Evolutionary conservation across 2,329 filamentous ascomycete species (phyloP).

Genomic region (Colletotrichum costaricense): DNA sequence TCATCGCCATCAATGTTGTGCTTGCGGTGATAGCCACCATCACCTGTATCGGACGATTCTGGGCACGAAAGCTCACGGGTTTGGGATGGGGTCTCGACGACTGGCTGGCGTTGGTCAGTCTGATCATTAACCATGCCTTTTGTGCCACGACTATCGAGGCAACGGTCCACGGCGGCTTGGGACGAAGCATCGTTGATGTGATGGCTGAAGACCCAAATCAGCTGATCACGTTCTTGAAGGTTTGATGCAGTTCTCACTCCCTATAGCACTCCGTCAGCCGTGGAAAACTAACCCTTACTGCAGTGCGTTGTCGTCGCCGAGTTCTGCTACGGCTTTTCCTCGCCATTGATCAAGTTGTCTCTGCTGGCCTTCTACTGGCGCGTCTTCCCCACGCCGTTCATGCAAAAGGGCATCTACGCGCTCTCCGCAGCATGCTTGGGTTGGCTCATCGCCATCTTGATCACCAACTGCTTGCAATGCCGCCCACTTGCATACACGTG

Average conservation of each 20-base stretch:
- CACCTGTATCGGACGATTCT: slow-evolving; percentile 11
- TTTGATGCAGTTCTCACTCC: neutral
- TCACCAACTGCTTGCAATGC: slow-evolving; percentile 23
- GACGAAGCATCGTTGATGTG: slow-evolving; percentile 6
- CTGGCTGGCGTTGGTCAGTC: slow-evolving; percentile 12
- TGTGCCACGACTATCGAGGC: slow-evolving; percentile 1
- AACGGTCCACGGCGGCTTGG: slow-evolving; percentile 6
- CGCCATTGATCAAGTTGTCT: slow-evolving; percentile 15
- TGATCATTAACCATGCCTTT: slow-evolving; percentile 12
- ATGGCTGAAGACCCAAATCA: slow-evolving; percentile 17
- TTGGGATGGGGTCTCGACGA: slow-evolving; percentile 18
- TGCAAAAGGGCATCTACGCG: slow-evolving; percentile 16
- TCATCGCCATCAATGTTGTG: slow-evolving; percentile 21
- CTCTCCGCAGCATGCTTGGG: slow-evolving; percentile 4
- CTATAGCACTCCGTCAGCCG: neutral
- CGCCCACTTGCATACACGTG: slow-evolving; percentile 13
- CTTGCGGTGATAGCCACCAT: slow-evolving; percentile 17
- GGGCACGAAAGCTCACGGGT: slow-evolving; percentile 23
- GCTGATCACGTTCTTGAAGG: slow-evolving; percentile 8
- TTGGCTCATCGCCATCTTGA: slow-evolving; percentile 11
- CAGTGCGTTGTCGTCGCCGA: slow-evolving; percentile 23
- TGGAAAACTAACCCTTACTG: neutral
- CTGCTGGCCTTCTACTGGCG: slow-evolving; percentile 21
- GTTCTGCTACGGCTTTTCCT: slow-evolving; percentile 26
- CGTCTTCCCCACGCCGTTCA: slow-evolving; percentile 9